phyloP scores from a whole-genome alignment of 2,329 filamentous ascomycete genomes.

The Scedosporium boydii region DNA sequence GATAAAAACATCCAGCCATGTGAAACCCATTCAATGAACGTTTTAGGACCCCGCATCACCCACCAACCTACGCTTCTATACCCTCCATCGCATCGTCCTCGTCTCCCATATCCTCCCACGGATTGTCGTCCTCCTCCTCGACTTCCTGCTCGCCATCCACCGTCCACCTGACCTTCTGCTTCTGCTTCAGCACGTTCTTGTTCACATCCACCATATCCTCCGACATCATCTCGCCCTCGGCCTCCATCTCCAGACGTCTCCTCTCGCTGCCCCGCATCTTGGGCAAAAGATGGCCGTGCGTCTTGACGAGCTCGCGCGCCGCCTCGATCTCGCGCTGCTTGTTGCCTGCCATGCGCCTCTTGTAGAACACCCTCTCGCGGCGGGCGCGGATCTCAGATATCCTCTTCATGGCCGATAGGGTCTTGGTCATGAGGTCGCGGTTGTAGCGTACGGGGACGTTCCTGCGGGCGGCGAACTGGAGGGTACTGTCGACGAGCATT shows the following conservation, averaged over 20 bases:
- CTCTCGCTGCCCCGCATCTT: constrained; percentile 56
- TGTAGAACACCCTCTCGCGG: constrained; percentile 88
- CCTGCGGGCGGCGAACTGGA: constrained; percentile 84
- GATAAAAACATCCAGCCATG: constrained; percentile 9
- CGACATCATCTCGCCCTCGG: constrained; percentile 6
- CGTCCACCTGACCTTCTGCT: constrained; percentile 10
- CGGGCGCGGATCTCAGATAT: constrained; percentile 75
- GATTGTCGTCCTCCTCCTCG: constrained; percentile 9
- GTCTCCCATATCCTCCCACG: constrained; percentile 25
- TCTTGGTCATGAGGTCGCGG: constrained; percentile 79
- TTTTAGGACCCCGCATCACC: not conserved
- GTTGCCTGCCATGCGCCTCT: constrained; percentile 86
- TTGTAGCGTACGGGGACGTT: constrained; percentile 95
- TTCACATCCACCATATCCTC: constrained; percentile 25
- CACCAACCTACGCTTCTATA: constrained; percentile 23
- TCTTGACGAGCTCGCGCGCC: constrained; percentile 79
- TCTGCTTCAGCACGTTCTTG: constrained; percentile 24
- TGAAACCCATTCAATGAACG: constrained; percentile 1
- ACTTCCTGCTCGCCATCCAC: constrained; percentile 18
- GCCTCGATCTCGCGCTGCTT: constrained; percentile 68
- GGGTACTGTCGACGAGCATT: constrained; percentile 87
- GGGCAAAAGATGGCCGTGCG: constrained; percentile 88
- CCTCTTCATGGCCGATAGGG: constrained; percentile 84
- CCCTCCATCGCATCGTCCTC: constrained; percentile 29
- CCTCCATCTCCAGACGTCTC: constrained; percentile 33